A percentile compares a stretch with the other conserved stretches of the same genome.
phyloP scores from a whole-genome alignment of 2,329 filamentous ascomycete species.

The Aspergillus sp. region DNA sequence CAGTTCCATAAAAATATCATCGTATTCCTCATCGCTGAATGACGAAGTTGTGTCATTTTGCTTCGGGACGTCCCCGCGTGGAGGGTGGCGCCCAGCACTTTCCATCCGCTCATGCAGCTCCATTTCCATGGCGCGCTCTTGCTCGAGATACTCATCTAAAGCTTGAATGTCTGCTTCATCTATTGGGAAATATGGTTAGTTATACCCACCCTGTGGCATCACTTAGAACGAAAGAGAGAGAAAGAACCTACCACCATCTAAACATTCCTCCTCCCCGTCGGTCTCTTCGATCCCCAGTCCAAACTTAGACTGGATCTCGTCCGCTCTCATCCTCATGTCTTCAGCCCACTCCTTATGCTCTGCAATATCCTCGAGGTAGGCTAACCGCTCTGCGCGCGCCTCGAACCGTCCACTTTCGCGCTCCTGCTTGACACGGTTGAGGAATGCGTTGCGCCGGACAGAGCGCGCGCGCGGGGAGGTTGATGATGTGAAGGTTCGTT shows the following conservation, averaged over 20 bases:
- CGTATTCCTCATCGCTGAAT: constrained; percentile 59
- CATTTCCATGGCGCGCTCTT: constrained; percentile 35
- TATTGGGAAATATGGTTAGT: constrained; percentile 10
- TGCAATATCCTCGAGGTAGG: constrained; percentile 42
- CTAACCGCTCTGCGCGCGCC: constrained; percentile 43
- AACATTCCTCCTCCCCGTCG: constrained; percentile 23
- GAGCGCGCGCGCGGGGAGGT: constrained; percentile 30
- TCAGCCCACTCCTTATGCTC: constrained; percentile 42
- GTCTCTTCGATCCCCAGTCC: constrained; percentile 18
- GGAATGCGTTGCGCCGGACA: constrained; percentile 39
- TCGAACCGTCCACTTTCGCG: constrained; percentile 41
- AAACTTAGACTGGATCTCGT: constrained; percentile 20
- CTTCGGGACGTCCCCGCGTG: background rate
- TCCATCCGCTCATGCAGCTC: constrained; percentile 24
- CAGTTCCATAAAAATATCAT: constrained; percentile 65
- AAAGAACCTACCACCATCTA: constrained; percentile 24
- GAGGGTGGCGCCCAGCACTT: background rate
- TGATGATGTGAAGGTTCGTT: constrained; percentile 13
- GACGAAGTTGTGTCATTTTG: constrained; percentile 16
- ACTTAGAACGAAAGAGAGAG: background rate
- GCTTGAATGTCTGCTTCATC: constrained; percentile 30
- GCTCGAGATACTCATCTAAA: constrained; percentile 36
- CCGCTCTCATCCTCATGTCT: constrained; percentile 34
- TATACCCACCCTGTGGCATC: background rate
- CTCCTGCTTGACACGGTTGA: constrained; percentile 42